These are phyloP conservation scores for Hypoxylon sp. DNA, from an alignment of 2,329 filamentous ascomycete species.

Conservation along the genomic window DNA sequence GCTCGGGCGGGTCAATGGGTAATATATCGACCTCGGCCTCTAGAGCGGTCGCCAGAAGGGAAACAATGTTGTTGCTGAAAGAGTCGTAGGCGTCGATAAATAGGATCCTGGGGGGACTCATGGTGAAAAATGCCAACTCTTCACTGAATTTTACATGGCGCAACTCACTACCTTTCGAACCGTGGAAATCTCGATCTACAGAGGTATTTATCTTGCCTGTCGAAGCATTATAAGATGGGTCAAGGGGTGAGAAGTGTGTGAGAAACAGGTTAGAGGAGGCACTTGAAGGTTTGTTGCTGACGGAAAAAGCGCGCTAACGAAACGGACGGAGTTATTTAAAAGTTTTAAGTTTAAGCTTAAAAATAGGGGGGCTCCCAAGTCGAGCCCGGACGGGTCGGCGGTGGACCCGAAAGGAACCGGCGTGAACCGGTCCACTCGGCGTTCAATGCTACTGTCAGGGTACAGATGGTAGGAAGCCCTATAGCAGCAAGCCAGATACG, in stretches of 20 bases:
- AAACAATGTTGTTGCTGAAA: conserved; percentile 94
- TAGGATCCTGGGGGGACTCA: conserved; percentile 68
- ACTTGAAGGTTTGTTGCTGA: background rate
- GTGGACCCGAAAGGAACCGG: conserved; percentile 20
- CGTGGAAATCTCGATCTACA: conserved; percentile 9
- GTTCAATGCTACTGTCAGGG: conserved; percentile 12
- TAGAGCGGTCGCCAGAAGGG: conserved; percentile 78
- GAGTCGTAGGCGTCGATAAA: conserved; percentile 98
- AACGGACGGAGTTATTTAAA: conserved; percentile 23
- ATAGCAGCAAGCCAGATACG: too few species aligned
- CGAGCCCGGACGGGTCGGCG: conserved; percentile 22
- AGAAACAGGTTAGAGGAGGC: background rate
- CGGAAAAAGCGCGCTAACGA: conserved; percentile 1
- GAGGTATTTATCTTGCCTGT: conserved; percentile 16
- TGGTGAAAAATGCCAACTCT: conserved; percentile 38
- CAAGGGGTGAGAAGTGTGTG: background rate
- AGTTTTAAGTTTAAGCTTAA: conserved; percentile 37
- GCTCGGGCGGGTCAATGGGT: conserved; percentile 73
- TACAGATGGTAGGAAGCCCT: too few species aligned
- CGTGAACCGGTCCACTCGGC: conserved; percentile 21
- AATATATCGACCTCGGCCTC: conserved; percentile 76
- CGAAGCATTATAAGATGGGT: background rate
- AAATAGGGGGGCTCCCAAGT: conserved; percentile 25
- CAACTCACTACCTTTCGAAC: background rate
- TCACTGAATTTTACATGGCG: conserved; percentile 29